Conservation (phyloP, 176 grass and related monocot species). For the Aegilops umbellulata region DNA sequence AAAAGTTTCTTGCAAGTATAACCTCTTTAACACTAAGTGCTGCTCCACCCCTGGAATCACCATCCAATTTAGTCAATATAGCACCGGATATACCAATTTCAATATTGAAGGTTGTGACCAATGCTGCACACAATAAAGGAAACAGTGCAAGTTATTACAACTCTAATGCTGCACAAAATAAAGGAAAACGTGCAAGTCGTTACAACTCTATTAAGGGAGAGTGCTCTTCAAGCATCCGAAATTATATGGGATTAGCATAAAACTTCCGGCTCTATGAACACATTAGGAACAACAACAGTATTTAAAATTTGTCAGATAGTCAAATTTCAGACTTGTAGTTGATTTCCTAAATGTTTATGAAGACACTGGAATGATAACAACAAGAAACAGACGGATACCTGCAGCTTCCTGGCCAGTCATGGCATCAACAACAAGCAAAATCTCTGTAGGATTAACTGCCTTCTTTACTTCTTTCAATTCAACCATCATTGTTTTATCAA, state of each 20-base stretch:
- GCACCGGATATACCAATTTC: conserved; percentile 96
- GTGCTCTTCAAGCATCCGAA: background rate
- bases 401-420: conserved; percentile 99
- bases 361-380: background rate
- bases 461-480: conserved; percentile 96
- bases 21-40: conserved; percentile 99
- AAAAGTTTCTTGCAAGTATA: background rate
- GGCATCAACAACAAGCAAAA: conserved; percentile 97
- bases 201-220: conserved; percentile 20
- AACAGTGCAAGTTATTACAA: background rate
- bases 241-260: background rate
- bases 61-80: conserved; percentile 94
- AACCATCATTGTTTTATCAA: conserved; percentile 97
- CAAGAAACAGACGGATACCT: conserved; percentile 40
- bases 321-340: background rate
- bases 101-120: conserved; percentile 96
- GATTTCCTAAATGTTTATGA: background rate
- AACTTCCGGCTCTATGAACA: background rate
- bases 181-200: conserved; percentile 22
- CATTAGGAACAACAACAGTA: background rate
- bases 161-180: conserved; percentile 43
- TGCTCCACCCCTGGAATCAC: conserved; percentile 95
- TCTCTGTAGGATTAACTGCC: conserved; percentile 82
- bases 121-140: conserved; percentile 51
- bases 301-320: background rate